Percentiles rank a stretch among this genome's conserved stretches.
Evolutionary conservation across 345 rosid genomes (phyloP).

Genomic region (Physaria fendleri): DNA sequence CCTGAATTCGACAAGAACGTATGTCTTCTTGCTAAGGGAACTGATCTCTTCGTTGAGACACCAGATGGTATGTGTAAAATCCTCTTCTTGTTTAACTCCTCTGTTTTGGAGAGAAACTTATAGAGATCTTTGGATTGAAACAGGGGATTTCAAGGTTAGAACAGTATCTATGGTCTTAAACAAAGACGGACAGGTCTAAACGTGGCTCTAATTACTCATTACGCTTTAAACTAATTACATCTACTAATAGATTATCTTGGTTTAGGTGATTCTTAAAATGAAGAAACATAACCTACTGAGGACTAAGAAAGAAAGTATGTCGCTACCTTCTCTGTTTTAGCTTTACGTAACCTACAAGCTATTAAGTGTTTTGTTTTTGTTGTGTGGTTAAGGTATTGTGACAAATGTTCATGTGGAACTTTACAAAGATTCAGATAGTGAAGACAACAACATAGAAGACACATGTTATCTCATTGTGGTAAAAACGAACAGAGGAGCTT

Average conservation of each 20-base stretch:
- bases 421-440: slow-evolving; percentile 45
- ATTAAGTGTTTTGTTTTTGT: background rate
- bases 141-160: slow-evolving; percentile 69
- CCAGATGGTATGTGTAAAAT: slow-evolving; percentile 53
- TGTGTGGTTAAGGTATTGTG: slow-evolving; percentile 44
- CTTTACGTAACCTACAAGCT: background rate
- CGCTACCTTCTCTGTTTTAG: background rate
- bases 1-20: slow-evolving; percentile 56
- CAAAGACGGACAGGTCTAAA: slow-evolving; percentile 55
- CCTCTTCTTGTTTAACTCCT: background rate
- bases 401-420: slow-evolving; percentile 65
- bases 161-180: slow-evolving; percentile 52
- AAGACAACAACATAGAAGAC: slow-evolving; percentile 32
- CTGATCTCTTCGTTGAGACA: slow-evolving; percentile 66
- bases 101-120: slow-evolving; percentile 13
- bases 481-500: slow-evolving; percentile 51
- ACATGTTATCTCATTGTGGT: slow-evolving; percentile 67
- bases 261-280: slow-evolving; percentile 56
- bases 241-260: background rate
- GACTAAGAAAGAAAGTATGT: slow-evolving; percentile 66
- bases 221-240: background rate
- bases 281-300: slow-evolving; percentile 62
- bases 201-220: background rate
- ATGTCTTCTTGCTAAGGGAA: slow-evolving; percentile 57
- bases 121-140: slow-evolving; percentile 9